Evolutionary conservation across 345 rosid species (phyloP), one percentile per base, ranked within the genome.

Genomic region (Citrus inodora): DNA sequence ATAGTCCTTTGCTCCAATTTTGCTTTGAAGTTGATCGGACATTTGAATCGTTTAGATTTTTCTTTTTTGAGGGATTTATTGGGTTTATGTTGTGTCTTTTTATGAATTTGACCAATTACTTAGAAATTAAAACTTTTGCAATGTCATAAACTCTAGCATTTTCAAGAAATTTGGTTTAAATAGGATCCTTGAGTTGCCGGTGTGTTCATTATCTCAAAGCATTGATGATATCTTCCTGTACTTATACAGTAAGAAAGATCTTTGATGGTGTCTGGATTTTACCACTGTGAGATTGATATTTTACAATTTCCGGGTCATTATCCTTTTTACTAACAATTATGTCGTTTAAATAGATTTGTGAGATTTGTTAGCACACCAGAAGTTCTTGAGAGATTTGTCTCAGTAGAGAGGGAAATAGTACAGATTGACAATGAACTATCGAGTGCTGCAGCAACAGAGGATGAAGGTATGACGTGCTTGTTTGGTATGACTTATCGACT

Each of bases 331-430:
- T 61, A 22, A 64, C 30, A 1, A 33, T 75, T 62, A 24, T 40
- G 7, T 27, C 42, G 67, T 71, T 51, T 42, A 11, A 32, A 67
- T 86, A 96, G 98, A 83, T 93, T 97, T 85, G 98, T 97, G 84
- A 86, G 92, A 76, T 97, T 97, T 86, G 96, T 94, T 72, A 91
- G 90, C 79, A 86, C 98, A 21, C 99, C 98, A 25, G 99, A 97
- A 90, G 87, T 92, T 88, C 96, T 97, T 75, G 99, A 97, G 92
- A 90, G 99, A 87, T 91, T 92, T 73, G 97, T 90, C 19, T 90
- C 92, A 32, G 83, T 93, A 42, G 98, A 97, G 85, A 90, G 76
- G 75, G 99, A 97, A 83, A 87, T 97, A 33, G 88, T 83, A 48
- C 97, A 97, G 87, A 97, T 93, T 55, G 93, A 91, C 86, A 89